phyloP scores from a whole-genome alignment of 805 yeast genomes.

The Myxozyma kluyveri region DNA sequence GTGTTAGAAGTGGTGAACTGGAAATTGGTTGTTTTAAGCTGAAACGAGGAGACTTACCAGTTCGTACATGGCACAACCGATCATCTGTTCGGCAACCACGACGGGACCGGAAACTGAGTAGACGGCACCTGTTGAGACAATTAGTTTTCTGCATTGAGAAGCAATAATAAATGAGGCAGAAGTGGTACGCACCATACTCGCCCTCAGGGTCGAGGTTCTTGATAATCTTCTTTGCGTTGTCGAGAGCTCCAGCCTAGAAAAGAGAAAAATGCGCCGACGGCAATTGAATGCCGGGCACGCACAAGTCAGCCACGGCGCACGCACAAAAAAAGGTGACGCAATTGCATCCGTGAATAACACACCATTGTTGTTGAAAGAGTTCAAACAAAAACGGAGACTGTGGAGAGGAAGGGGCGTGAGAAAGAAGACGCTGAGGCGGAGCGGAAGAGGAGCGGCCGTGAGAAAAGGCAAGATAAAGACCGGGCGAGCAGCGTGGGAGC shows the following conservation, averaged over 20 bases:
- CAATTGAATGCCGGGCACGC: too few species aligned
- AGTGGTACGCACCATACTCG: constrained; percentile 63
- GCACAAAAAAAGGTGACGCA: not conserved
- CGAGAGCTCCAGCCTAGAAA: constrained; percentile 86
- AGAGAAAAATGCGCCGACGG: too few species aligned
- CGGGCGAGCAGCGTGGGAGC: constrained; percentile 7
- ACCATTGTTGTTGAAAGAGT: constrained; percentile 24
- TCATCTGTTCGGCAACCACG: constrained; percentile 96
- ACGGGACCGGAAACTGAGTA: constrained; percentile 98
- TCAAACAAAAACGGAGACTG: constrained; percentile 1
- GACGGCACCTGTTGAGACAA: constrained; percentile 50
- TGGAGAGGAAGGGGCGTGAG: constrained; percentile 1
- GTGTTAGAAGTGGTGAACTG: not conserved
- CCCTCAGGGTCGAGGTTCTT: constrained; percentile 79
- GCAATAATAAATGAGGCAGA: too few species aligned
- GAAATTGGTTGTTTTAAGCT: not conserved
- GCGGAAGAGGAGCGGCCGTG: not conserved
- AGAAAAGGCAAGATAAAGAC: constrained; percentile 6
- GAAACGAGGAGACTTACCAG: constrained; percentile 47
- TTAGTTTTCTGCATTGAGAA: too few species aligned
- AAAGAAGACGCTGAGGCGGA: not conserved
- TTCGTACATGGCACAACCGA: constrained; percentile 99
- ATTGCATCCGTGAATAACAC: not conserved
- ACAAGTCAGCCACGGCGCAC: too few species aligned
- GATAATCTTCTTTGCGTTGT: constrained; percentile 94